phyloP scores from a whole-genome alignment of 129 eudicot species.

The Smallanthus sonchifolius region DNA sequence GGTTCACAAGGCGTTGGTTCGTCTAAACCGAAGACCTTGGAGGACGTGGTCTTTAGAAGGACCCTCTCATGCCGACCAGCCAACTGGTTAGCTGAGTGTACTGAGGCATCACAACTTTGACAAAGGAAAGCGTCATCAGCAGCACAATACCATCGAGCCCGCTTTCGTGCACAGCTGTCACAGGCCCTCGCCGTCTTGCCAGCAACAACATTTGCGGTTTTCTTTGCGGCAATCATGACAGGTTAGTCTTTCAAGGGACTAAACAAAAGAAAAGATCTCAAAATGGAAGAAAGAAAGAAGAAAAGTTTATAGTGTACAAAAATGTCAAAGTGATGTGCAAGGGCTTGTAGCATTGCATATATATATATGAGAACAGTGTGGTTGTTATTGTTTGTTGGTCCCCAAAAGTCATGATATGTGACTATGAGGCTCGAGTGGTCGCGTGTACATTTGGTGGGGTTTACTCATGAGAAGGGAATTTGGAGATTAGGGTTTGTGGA shows the following conservation, averaged over 20 bases:
- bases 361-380: slow-evolving; percentile 14
- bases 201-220: slow-evolving; percentile 61
- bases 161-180: slow-evolving; percentile 62
- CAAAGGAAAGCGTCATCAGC: slow-evolving; percentile 94
- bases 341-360: slow-evolving; percentile 8
- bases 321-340: slow-evolving; percentile 11
- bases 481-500: slow-evolving; percentile 33
- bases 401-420: slow-evolving; percentile 32
- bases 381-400: slow-evolving; percentile 27
- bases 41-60: slow-evolving; percentile 41
- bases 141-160: slow-evolving; percentile 85
- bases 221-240: slow-evolving; percentile 33
- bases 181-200: slow-evolving; percentile 84
- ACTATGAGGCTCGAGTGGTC: slow-evolving; percentile 32
- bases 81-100: slow-evolving; percentile 82
- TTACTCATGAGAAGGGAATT: slow-evolving; percentile 9
- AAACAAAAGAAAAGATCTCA: neutral
- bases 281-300: neutral
- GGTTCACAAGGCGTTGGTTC: slow-evolving; percentile 21
- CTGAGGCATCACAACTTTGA: slow-evolving; percentile 61
- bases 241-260: neutral
- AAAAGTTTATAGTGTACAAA: neutral
- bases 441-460: slow-evolving; percentile 30
- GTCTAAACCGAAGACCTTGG: slow-evolving; percentile 19
- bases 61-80: slow-evolving; percentile 80